Evolutionary conservation across 805 yeast genomes (phyloP).

Genomic region (Lipomyces sp.): DNA sequence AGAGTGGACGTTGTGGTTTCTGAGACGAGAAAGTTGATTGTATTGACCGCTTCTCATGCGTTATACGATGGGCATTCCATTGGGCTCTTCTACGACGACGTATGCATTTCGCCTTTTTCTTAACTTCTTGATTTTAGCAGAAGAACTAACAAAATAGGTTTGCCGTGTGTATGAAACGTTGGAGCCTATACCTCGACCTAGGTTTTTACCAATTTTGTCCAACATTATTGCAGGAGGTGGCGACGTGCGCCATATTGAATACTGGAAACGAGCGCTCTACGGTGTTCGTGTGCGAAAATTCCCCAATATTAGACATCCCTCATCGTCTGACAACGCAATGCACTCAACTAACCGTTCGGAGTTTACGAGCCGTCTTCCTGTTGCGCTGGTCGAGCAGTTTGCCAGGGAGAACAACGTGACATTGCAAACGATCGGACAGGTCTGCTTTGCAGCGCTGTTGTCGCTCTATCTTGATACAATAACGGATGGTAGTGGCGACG

Average conservation of each 20-base stretch:
- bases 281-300: not conserved
- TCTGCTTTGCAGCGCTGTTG: constrained; percentile 20
- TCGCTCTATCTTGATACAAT: constrained; percentile 15
- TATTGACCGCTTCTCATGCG: constrained; percentile 20
- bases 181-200: not conserved
- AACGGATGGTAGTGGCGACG: no score
- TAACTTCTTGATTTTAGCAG: no score
- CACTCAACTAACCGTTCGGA: not conserved
- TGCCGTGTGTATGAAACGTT: not conserved
- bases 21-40: not conserved
- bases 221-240: constrained; percentile 3
- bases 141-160: not conserved
- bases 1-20: not conserved
- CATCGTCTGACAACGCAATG: no score
- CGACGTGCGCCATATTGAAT: not conserved
- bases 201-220: constrained; percentile 5
- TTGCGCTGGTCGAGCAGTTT: not conserved
- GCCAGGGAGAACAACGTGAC: constrained; percentile 12
- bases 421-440: constrained; percentile 22
- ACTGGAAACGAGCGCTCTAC: not conserved
- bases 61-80: constrained; percentile 27
- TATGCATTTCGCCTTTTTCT: not conserved
- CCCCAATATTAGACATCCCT: no score
- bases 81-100: constrained; percentile 19
- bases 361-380: not conserved